Conservation (phyloP, 164 flowering plant species). For the Taxillus chinensis region DNA sequence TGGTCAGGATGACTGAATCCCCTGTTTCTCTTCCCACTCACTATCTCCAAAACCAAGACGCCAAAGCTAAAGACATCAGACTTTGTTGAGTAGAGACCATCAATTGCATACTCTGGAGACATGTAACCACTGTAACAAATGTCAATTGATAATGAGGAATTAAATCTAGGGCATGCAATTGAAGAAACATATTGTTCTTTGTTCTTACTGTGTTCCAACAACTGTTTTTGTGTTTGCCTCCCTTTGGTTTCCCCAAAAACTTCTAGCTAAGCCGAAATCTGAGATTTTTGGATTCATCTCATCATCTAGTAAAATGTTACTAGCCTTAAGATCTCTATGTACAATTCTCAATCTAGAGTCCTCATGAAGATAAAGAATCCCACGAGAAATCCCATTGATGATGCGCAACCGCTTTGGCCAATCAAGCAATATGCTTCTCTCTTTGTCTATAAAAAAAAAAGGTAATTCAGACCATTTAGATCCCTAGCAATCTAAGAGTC, state of each 20-base stretch:
- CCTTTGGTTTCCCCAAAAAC: neutral
- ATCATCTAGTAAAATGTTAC: neutral
- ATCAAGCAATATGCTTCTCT: neutral
- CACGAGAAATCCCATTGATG: neutral
- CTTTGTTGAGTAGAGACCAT: neutral
- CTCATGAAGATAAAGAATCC: neutral
- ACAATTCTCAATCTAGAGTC: neutral
- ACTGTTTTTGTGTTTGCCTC: neutral
- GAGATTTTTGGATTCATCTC: neutral
- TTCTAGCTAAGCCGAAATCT: neutral
- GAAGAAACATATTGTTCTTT: neutral
- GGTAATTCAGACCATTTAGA: neutral
- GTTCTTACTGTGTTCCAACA: neutral
- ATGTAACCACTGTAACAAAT: neutral
- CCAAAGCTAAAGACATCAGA: neutral
- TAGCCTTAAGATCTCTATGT: neutral
- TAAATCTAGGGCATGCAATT: neutral
- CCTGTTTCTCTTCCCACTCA: neutral
- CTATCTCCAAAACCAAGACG: neutral
- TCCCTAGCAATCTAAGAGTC: too few relatives aligned
- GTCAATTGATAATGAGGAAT: neutral
- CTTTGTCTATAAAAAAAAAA: neutral
- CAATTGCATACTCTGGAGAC: neutral
- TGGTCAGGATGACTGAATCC: neutral
- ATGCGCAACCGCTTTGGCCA: neutral